Base-by-base conservation (phyloP, 305 asterid genomes). In the Rubia peregrina region DNA sequence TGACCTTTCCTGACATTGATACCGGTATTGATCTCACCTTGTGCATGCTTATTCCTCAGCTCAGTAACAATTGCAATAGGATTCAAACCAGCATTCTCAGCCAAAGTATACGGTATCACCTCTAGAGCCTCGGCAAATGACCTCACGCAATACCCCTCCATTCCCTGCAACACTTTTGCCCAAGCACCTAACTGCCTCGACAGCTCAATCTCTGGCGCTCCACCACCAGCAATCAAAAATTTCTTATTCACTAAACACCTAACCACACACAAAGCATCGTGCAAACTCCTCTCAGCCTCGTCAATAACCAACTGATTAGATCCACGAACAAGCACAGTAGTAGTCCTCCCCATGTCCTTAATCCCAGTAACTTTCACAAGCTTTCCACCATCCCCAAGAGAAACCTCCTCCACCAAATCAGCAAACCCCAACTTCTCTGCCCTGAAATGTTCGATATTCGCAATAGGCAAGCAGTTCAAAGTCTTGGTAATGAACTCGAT, bases 1-100 rank as follows among this genome's bases (percentile, higher is more conserved):
- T 91, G 96, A 38, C 99, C 97, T 85, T 94, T 91, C 96, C 99
- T 88, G 79, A 94, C 99, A 73, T 94, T 94, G 87, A 94, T 94
- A 75, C 97, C 99, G 17, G 98, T 84, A 79, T 86, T 89, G 74
- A 86, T 84, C 84, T 93, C 98, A 26, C 96, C 97, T 76, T 91
- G 95, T 68, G 98, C 96, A 9, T 93, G 98, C 87, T 90, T 93
- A 64, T 93, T 93, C 90, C 98, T 93, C 80, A 93, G 78, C 72
- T 93, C 98, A 43, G 98, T 93, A 77, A 93, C 98, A 56, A 93
- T 88, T 40, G 91, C 81, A 72, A 93, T 93, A 9, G 98, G 98
- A 78, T 93, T 93, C 86, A 93, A 70, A 71, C 98, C 98, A 8
- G 97, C 98, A 79, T 93, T 93, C 82, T 93, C 97, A 68, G 97